Base-by-base conservation (phyloP, 148 eudicot species). In the Cornus controversa region DNA sequence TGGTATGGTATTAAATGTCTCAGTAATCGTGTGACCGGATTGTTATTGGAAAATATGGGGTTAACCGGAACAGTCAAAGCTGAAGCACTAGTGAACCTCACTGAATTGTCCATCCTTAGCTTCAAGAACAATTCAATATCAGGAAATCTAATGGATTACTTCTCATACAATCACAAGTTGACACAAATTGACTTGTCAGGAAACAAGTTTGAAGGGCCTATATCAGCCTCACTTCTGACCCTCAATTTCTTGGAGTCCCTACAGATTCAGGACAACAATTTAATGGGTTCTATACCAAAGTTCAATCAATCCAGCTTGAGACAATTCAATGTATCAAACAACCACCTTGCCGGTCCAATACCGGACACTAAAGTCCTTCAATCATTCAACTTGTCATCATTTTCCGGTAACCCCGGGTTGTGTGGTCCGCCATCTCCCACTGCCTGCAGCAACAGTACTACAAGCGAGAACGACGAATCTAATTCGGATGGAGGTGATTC, bases 121-220 rank as follows among this genome's bases (percentile, higher is more conserved):
- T 78, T 86, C 71, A 83, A 67, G 75, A 83, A 83, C 76, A 83
- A 86, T 29, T 78, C 80, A 14, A 62, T 86, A 13, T 75, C 75
- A 10, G 86, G 89, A 5, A 67, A 72, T 15, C 13, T 83, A 40
- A 83, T 86, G 85, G 80, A 86, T 16, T n/a, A n/a, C n/a, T 86
- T 86, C 37, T 65, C 84, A 5, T 8, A 75, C 18, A 82, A 82
- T 50, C 69, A 10, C 36, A 83, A 76, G 57, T 25, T 86, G 72
- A 75, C 6, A 25, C 34, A 60, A n/a, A 75, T 86, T 28, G 89
- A 86, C 65, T 69, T 83, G 60, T 86, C 86, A 4, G 40, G 36
- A 4, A 86, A 86, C 78, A 50, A 20, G 4, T 86, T 86, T 60
- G 34, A 68, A 40, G 86, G 89, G 2, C 42, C 34, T 26, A 83